Base-by-base conservation (phyloP, 345 rosid species). In the Eucalyptus shirleyi region DNA sequence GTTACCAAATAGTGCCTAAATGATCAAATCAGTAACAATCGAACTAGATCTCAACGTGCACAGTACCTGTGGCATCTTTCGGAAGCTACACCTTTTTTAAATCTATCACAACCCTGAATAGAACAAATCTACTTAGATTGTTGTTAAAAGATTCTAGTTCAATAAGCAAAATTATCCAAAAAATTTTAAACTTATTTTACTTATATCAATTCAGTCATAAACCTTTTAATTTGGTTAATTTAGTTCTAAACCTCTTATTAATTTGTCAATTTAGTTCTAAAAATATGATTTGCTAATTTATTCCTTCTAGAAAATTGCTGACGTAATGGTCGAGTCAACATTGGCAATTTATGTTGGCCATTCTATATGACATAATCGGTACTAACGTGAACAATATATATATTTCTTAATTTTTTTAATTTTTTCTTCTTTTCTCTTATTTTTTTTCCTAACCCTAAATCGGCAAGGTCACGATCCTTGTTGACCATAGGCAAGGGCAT, bases 251-350 rank as follows among this genome's bases (percentile, higher is more conserved):
- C 2, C 24, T 53, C 59, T 3, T 53, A 53, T 18, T 53, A 5
- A 53, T 53, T 18, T 53, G 5, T 21, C 59, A 18, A 53, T 53
- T 53, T 53, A 18, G 12, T 56, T 4, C 28, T 56, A 56, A 56
- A 56, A 21, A 23, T 56, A 56, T 24, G 12, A 56, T 56, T 56
- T 56, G 28, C 62, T 24, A 56, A 56, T 56, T 23, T 56, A 56
- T 23, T 56, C 6, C 9, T 56, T 56, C 3, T 4, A 24, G 6
- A 11, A 56, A 56, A 56, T 56, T 24, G 28, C 12, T 23, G 1
- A 56, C 3, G 1, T 21, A 56, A 21, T 23, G 6, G 13, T 56
- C 0, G 5, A 56, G 62, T 56, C 6, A 23, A 56, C 0, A 2
- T 3, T 24, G 4, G 2, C 24, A 3, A 7, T 19, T 53, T 1